Evolutionary conservation across 192 early-diverging fungal genomes (phyloP), one percentile per base, ranked within the genome.

Genomic region (Gonapodya prolifera): DNA sequence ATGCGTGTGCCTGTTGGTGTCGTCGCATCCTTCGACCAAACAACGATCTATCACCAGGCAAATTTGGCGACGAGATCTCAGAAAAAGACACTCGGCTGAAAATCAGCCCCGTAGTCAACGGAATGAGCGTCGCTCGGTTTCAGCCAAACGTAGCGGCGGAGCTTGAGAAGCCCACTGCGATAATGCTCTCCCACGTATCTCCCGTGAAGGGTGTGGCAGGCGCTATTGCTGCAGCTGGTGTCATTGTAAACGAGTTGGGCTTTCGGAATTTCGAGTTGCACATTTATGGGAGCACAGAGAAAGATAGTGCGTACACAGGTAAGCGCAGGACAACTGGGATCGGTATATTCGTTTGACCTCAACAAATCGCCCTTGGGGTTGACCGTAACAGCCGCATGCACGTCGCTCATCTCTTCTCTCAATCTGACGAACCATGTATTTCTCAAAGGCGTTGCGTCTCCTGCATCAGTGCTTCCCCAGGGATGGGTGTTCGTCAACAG

Each of bases 401-500:
- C 36, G 35, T 76, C 76, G 16, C 73, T 81, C 0, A 85, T 85
- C 33, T 79, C 79, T 17, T 77, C 76, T 32, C 70, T 81, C 17
- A 83, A 83, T 33, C 35, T 85, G 32, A 73, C 69, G 30, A 75
- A 75, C 23, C 79, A 85, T 75, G 84, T 85, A 0, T 77, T 82
- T 70, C 28, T 85, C 35, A 83, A 80, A 69, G 84, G 84, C 8
- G 75, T 85, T 18, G 84, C 83, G 2, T 81, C 36, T 70, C 83
- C 84, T 0, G 77, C 84, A 18, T 75, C 35, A 23, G 84, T 85
- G 0, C 75, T 85, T 16, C 83, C 83, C 17, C 78, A 80, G 0
- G 84, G 84, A 35, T 86, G 81, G 81, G 77, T 85, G 2, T 85
- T 85, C 80, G 84, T 85, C 78, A 85, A 85, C 70, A 85, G 83